Evolutionary conservation across 1,139 yeast species (phyloP).

Genomic region (Suhomyces maxii): DNA sequence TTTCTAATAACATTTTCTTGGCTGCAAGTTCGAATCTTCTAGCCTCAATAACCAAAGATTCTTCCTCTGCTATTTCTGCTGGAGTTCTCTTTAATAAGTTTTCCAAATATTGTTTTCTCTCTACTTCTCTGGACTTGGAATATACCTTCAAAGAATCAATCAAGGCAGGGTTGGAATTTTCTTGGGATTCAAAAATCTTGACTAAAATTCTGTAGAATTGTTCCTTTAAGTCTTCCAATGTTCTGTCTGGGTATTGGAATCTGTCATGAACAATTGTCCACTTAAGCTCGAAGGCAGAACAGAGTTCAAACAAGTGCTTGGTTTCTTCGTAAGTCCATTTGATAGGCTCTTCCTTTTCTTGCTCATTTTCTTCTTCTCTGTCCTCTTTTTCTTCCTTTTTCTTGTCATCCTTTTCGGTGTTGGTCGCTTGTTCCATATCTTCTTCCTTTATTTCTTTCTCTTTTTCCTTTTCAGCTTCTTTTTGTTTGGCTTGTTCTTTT

Average conservation of each 20-base stretch:
- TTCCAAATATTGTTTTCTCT: slow-evolving; percentile 78
- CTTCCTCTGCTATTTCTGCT: slow-evolving; percentile 97
- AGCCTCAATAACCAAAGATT: slow-evolving; percentile 88
- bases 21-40: slow-evolving; percentile 92
- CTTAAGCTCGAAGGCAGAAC: slow-evolving; percentile 72
- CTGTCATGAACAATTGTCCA: slow-evolving; percentile 88
- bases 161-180: slow-evolving; percentile 46
- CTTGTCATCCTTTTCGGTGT: slow-evolving; percentile 1
- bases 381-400: slow-evolving; percentile 4
- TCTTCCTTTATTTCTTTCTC: slow-evolving; percentile 9
- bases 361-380: slow-evolving; percentile 4
- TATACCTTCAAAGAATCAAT: slow-evolving; percentile 54
- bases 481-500: slow-evolving; percentile 15
- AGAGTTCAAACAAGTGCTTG: slow-evolving; percentile 66
- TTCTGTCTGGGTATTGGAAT: slow-evolving; percentile 48
- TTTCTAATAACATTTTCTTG: slow-evolving; percentile 79
- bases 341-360: slow-evolving; percentile 8
- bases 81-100: slow-evolving; percentile 81
- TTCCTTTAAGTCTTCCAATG: slow-evolving; percentile 78
- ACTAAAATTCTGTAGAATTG: slow-evolving; percentile 61
- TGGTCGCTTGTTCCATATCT: slow-evolving; percentile 3
- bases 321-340: slow-evolving; percentile 83
- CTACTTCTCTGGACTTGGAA: slow-evolving; percentile 66
- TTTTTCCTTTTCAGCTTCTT: slow-evolving; percentile 15
- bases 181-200: slow-evolving; percentile 47